Base-by-base conservation (phyloP, 148 eudicot genomes). In the Chenopodium berlandieri region DNA sequence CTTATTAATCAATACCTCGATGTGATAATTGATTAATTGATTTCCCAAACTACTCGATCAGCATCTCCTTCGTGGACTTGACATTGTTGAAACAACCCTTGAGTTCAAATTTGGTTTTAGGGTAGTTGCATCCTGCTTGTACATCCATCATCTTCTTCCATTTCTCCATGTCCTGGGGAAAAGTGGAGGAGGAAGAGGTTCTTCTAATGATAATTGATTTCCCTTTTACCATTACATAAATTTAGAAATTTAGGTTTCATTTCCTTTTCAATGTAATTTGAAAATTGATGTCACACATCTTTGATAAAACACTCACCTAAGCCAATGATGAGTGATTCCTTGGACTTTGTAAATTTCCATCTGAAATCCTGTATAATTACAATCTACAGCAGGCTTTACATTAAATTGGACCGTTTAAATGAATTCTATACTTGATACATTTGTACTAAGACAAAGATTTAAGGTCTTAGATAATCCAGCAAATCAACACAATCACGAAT, bases 71-170 rank as follows among this genome's bases (percentile, higher is more conserved):
- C 86, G 86, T 85, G 54, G 85, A 85, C 70, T 72, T 86, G 14
- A 87, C 90, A 67, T 86, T 89, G 52, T 88, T 90, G 22, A 86
- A 76, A 74, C 92, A 88, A 27, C 92, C 92, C 60, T 80, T 85
- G 32, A 88, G 82, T 78, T 88, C 88, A 44, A 83, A 66, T 44
- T 78, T 52, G 1, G 84, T 73, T 69, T 80, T 54, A 73, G 25
- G 80, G 30, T 90, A 88, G 60, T 78, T 78, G 74, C 74, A 47
- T 9, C 81, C 74, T 25, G 23, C 62, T 30, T 32, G 19, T 30
- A 78, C 73, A 25, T 60, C 80, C 58, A 65, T 44, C 23, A 47
- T 37, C 40, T 46, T 66, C 54, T 11, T 75, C n/a, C 65, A 23
- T 19, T 17, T 75, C 32, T 75, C 78, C 78, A 56, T 56, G 4